These are phyloP conservation scores for Echium plantagineum DNA, from an alignment of 257 asterid species.

Conservation along the genomic window DNA sequence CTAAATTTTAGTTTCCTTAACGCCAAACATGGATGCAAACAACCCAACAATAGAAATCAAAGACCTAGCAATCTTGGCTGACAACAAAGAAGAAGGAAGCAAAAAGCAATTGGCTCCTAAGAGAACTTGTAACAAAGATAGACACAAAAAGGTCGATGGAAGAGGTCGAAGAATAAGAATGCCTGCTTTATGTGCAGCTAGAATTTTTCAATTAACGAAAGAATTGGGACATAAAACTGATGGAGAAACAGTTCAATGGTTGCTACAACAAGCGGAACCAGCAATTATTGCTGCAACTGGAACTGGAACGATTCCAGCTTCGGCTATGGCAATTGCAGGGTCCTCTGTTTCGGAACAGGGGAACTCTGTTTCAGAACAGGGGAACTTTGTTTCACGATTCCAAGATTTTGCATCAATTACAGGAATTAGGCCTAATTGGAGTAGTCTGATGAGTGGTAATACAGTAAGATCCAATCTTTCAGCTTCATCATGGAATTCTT, in stretches of 20 bases:
- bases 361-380: constrained; percentile 32
- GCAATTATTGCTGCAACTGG: constrained; percentile 66
- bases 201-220: constrained; percentile 53
- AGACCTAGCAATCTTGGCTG: constrained; percentile 15
- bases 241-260: constrained; percentile 71
- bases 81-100: constrained; percentile 14
- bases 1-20: constrained; percentile 17
- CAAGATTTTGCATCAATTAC: constrained; percentile 21
- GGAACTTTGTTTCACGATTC: constrained; percentile 20
- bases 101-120: constrained; percentile 38
- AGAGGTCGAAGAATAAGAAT: constrained; percentile 59
- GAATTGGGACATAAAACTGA: constrained; percentile 66
- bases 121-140: constrained; percentile 48
- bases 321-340: constrained; percentile 34
- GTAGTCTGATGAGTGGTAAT: constrained; percentile 20
- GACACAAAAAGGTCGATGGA: constrained; percentile 69
- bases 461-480: constrained; percentile 23
- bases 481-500: constrained; percentile 41
- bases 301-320: constrained; percentile 65
- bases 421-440: constrained; percentile 22
- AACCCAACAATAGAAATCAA: constrained; percentile 27
- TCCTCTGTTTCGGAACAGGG: constrained; percentile 42
- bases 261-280: constrained; percentile 61
- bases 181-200: constrained; percentile 61
- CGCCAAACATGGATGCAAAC: constrained; percentile 37